Percentiles rank a stretch among this genome's conserved stretches.
phyloP scores from a whole-genome alignment of 2,329 filamentous ascomycete species.

The Ophiostoma perfectum region DNA sequence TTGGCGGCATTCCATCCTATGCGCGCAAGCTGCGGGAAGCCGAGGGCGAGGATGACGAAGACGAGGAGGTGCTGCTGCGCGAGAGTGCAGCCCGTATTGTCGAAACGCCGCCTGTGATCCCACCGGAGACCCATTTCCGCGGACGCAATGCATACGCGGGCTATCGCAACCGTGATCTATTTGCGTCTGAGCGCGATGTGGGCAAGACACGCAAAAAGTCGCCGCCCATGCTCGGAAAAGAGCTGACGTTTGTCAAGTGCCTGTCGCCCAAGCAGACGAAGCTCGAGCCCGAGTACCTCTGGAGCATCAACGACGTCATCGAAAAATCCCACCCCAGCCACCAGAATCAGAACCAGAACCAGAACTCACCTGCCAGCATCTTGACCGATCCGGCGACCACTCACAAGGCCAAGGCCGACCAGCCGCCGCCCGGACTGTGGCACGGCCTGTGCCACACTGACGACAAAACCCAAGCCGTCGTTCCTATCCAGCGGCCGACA shows the following conservation, averaged over 20 bases:
- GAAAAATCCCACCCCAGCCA: slow-evolving; percentile 44
- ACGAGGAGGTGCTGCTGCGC: slow-evolving; percentile 25
- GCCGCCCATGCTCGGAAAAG: slow-evolving; percentile 82
- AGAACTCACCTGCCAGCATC: background rate
- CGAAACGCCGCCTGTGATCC: slow-evolving; percentile 16
- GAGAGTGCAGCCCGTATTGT: slow-evolving; percentile 14
- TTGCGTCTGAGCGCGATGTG: slow-evolving; percentile 39
- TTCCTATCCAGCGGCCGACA: slow-evolving; percentile 42
- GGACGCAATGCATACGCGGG: slow-evolving; percentile 41
- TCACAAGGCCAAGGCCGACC: background rate
- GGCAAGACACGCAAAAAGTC: slow-evolving; percentile 49
- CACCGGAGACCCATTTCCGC: slow-evolving; percentile 41
- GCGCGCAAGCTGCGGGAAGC: slow-evolving; percentile 23
- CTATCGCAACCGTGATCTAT: slow-evolving; percentile 44
- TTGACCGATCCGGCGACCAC: background rate
- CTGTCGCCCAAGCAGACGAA: slow-evolving; percentile 77
- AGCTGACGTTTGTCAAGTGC: slow-evolving; percentile 76
- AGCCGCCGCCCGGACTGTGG: slow-evolving; percentile 58
- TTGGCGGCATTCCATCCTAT: slow-evolving; percentile 19
- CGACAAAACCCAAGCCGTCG: slow-evolving; percentile 36
- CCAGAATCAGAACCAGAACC: background rate
- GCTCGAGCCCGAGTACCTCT: slow-evolving; percentile 70
- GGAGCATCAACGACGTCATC: slow-evolving; percentile 41
- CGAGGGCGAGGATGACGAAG: slow-evolving; percentile 26
- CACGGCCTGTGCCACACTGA: slow-evolving; percentile 59